phyloP scores from a whole-genome alignment of 148 eudicot species.

The Rhododendron griersonianum region DNA sequence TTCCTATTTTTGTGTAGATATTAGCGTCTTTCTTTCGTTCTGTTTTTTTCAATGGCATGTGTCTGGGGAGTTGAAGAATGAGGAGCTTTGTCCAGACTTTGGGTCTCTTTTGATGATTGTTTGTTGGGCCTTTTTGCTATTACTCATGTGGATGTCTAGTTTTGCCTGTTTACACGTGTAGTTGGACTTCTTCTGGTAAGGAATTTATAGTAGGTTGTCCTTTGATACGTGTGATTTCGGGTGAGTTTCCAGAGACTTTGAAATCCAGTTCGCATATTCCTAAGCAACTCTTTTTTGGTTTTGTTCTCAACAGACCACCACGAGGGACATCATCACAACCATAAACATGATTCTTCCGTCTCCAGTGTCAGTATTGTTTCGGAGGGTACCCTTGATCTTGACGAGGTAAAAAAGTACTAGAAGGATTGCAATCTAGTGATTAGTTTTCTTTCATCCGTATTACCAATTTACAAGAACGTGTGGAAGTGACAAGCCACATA shows the following conservation, averaged over 20 bases:
- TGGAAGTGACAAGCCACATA: neutral
- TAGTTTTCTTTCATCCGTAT: neutral
- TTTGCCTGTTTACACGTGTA: neutral
- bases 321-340: conserved; percentile 79
- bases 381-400: conserved; percentile 81
- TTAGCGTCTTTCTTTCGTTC: neutral
- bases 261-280: conserved; percentile 1
- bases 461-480: neutral
- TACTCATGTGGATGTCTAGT: neutral
- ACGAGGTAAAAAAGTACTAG: conserved; percentile 55
- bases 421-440: neutral
- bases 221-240: neutral
- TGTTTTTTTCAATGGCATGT: neutral
- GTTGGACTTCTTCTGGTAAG: neutral
- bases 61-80: neutral
- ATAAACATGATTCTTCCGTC: conserved; percentile 81
- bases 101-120: conserved; percentile 1
- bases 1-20: neutral
- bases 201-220: neutral
- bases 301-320: conserved; percentile 43
- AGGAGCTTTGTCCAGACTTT: neutral
- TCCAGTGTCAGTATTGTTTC: conserved; percentile 90
- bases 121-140: neutral
- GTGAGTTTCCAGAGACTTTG: neutral
- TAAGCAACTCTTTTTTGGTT: neutral